These are phyloP conservation scores for Fomitopsis betulina DNA, from an alignment of 1,284 basidiomycete genomes.

Conservation along the genomic window DNA sequence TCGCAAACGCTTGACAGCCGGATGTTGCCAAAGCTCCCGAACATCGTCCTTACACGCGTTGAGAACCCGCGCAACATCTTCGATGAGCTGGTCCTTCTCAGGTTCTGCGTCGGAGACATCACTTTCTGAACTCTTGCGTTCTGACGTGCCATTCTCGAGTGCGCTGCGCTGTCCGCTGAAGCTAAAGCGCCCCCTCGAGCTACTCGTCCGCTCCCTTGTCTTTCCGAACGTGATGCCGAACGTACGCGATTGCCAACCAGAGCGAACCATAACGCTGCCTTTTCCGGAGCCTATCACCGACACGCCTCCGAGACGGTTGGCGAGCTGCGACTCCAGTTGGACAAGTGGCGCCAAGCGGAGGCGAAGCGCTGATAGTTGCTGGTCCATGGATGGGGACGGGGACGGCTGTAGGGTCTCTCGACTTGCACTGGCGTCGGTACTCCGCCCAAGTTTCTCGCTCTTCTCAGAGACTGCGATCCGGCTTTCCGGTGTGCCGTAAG, in stretches of 20 bases:
- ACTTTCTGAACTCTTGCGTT: background rate
- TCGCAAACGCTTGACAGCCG: slow-evolving; percentile 62
- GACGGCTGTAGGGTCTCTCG: slow-evolving; percentile 11
- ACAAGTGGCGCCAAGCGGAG: slow-evolving; percentile 56
- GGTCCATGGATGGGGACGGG: slow-evolving; percentile 23
- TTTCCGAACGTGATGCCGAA: slow-evolving; percentile 34
- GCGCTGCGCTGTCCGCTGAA: slow-evolving; percentile 20
- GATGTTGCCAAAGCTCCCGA: slow-evolving; percentile 63
- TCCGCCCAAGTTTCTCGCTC: background rate
- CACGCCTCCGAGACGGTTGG: slow-evolving; percentile 66
- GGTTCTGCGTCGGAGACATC: slow-evolving; percentile 19
- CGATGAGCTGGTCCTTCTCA: slow-evolving; percentile 49
- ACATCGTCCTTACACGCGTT: slow-evolving; percentile 57
- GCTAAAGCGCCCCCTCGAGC: slow-evolving; percentile 20
- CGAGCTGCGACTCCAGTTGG: slow-evolving; percentile 56
- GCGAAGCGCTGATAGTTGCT: slow-evolving; percentile 47
- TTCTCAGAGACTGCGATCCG: slow-evolving; percentile 7
- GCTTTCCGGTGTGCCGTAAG: slow-evolving; percentile 9
- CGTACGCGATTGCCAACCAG: slow-evolving; percentile 70
- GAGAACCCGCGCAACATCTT: slow-evolving; percentile 57
- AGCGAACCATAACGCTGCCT: slow-evolving; percentile 70
- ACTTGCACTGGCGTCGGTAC: background rate
- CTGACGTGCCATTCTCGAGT: slow-evolving; percentile 12
- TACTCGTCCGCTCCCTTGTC: slow-evolving; percentile 18
- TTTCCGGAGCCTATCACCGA: slow-evolving; percentile 66